A percentile compares a stretch with the other conserved stretches of the same genome.
Evolutionary conservation across 2,329 filamentous ascomycete species (phyloP).

Genomic region (Sordariomycetes sp.): DNA sequence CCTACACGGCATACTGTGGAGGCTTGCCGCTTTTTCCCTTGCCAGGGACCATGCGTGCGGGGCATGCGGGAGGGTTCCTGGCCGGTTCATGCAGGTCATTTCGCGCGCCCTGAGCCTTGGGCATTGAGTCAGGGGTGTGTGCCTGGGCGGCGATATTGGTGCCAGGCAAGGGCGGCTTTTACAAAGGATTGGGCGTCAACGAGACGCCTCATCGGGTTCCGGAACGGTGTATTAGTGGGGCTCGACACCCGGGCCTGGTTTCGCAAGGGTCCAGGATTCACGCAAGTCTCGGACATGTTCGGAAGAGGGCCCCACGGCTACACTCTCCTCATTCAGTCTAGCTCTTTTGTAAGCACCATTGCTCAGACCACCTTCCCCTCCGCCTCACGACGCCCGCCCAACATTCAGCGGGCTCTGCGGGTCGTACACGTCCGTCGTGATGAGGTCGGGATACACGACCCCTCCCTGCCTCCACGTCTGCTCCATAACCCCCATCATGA

Average conservation of each 20-base stretch:
- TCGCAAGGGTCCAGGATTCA: background rate
- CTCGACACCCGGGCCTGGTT: no score
- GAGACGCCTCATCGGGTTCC: background rate
- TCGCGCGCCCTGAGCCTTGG: background rate
- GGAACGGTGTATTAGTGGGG: no score
- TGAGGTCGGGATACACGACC: constrained; percentile 42
- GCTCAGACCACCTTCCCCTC: background rate
- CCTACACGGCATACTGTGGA: no score
- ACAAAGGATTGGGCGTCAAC: background rate
- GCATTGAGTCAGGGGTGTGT: background rate
- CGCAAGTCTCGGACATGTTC: background rate
- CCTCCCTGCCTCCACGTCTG: constrained; percentile 40
- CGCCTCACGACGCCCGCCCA: constrained; percentile 13
- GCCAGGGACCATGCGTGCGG: background rate
- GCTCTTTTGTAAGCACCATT: background rate
- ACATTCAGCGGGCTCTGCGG: constrained; percentile 50
- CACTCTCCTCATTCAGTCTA: background rate
- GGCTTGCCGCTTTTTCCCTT: no score
- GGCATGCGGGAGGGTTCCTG: background rate
- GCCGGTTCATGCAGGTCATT: background rate
- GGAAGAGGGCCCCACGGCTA: background rate
- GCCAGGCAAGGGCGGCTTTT: no score
- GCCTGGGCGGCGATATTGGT: no score
- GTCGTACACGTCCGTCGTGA: constrained; percentile 48
- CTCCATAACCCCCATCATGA: constrained; percentile 71